These are phyloP conservation scores for Capsicum rhomboideum DNA, from an alignment of 257 asterid genomes.

Conservation along the genomic window DNA sequence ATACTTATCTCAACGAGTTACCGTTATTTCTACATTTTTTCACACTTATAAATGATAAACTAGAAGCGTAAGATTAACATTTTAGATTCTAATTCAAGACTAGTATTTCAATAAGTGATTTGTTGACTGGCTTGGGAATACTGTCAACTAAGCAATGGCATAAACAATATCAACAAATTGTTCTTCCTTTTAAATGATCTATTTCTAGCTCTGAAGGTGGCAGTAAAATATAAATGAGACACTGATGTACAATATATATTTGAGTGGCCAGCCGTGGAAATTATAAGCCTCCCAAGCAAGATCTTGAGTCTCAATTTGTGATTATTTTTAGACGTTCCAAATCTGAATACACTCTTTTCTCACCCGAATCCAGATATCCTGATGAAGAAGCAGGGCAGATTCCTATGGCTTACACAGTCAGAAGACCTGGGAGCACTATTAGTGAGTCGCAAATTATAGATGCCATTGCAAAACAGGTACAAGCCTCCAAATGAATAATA, in stretches of 20 bases:
- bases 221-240: not conserved
- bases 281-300: not conserved
- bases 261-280: not conserved
- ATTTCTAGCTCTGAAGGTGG: too few relatives aligned
- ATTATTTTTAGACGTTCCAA: not conserved
- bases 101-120: not conserved
- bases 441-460: slow-evolving; percentile 65
- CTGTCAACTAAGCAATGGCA: not conserved
- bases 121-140: not conserved
- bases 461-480: slow-evolving; percentile 69
- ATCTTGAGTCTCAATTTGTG: not conserved
- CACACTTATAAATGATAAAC: not conserved
- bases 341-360: not conserved
- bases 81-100: not conserved
- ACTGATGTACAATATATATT: not conserved
- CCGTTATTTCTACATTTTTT: not conserved
- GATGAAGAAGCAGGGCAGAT: slow-evolving; percentile 96
- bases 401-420: slow-evolving; percentile 89
- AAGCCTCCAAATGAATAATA: not conserved
- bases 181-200: too few relatives aligned
- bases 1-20: not conserved
- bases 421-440: slow-evolving; percentile 61
- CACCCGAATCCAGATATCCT: slow-evolving; percentile 50
- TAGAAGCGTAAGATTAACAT: not conserved
- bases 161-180: not conserved